Evolutionary conservation across 345 rosid genomes (phyloP).

Genomic region (Jatropha curcas): DNA sequence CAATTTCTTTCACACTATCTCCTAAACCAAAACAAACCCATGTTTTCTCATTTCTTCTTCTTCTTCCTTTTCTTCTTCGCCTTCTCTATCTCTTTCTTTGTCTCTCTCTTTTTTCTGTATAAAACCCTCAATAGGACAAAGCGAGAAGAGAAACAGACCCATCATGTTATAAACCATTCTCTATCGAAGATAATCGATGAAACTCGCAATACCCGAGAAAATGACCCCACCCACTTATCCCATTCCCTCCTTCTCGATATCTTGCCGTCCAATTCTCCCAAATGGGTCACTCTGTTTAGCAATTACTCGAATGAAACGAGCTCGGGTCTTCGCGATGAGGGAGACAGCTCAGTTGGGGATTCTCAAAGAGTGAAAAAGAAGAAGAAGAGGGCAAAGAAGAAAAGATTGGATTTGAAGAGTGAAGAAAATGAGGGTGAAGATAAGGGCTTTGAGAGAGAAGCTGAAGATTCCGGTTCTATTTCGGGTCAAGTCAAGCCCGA

Average conservation of each 20-base stretch:
- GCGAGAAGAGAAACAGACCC: slow-evolving; percentile 19
- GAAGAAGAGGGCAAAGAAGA: slow-evolving; percentile 53
- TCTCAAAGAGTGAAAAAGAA: slow-evolving; percentile 19
- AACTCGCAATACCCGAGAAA: slow-evolving; percentile 26
- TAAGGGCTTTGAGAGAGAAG: slow-evolving; percentile 18
- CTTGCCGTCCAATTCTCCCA: slow-evolving; percentile 45
- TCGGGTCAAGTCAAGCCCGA: slow-evolving; percentile 48
- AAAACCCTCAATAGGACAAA: slow-evolving; percentile 21
- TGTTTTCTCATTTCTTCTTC: slow-evolving; percentile 41
- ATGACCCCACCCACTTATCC: slow-evolving; percentile 38
- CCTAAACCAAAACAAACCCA: slow-evolving; percentile 15
- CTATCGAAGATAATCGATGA: slow-evolving; percentile 29
- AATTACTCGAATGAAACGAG: slow-evolving; percentile 18
- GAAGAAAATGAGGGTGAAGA: slow-evolving; percentile 39
- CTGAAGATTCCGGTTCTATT: slow-evolving; percentile 34
- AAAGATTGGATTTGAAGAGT: slow-evolving; percentile 35
- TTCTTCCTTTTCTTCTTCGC: slow-evolving; percentile 38
- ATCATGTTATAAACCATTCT: slow-evolving; percentile 22
- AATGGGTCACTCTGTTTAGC: slow-evolving; percentile 33
- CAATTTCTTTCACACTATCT: background rate
- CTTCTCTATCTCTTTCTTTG: slow-evolving; percentile 42
- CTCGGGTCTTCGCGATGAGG: slow-evolving; percentile 22
- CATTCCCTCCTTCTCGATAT: slow-evolving; percentile 54
- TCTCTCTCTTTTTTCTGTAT: slow-evolving; percentile 46
- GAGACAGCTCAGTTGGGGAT: slow-evolving; percentile 17